Base-by-base conservation (phyloP, 768 basidiomycete genomes). In the Leccinum subtestaceum region DNA sequence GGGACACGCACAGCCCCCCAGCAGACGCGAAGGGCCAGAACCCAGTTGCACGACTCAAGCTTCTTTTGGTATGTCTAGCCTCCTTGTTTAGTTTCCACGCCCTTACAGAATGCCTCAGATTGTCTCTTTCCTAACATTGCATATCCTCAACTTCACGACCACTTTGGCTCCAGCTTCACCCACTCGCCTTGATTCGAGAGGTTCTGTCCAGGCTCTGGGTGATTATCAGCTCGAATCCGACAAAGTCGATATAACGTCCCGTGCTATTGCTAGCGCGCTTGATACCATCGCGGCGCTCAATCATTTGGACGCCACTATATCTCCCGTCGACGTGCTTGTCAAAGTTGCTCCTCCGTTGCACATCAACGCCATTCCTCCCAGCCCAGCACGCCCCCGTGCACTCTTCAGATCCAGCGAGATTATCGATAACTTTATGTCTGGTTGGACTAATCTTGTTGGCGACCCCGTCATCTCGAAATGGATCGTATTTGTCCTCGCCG, bases 111-210 rank as follows among this genome's bases (percentile, higher is more conserved):
- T 49, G 15, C 43, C 46, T 56, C 62, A 88, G 86, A 93, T 99
- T 64, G 87, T 87, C 17, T 88, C 95, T 3, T 99, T 98, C 83
- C 80, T 96, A 64, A 86, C 86, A 0, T 76, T 99, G 2, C 97
- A 99, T 65, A 84, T 95, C 55, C 82, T 97, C 62, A 98, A 98
- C 78, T 84, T 98, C 59, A 89, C 88, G 72, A 91, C 95, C 0
- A 95, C 97, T 0, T 83, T 99, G 52, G 89, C 95, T 0, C 81
- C 86, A 34, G 78, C 81, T 17, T 71, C 84, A 59, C 64, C 84
- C 73, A 65, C 80, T 64, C 74, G 81, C 59, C 74, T 78, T 68
- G 77, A 74, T 64, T 69, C 59, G 11, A 70, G 60, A 59, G 47
- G 34, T 5, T 62, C 67, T 32, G 9, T 63, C 7, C 62, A 59